Conservation (phyloP, 352 stramenopile genomes). For the Phytophthora lateralis region DNA sequence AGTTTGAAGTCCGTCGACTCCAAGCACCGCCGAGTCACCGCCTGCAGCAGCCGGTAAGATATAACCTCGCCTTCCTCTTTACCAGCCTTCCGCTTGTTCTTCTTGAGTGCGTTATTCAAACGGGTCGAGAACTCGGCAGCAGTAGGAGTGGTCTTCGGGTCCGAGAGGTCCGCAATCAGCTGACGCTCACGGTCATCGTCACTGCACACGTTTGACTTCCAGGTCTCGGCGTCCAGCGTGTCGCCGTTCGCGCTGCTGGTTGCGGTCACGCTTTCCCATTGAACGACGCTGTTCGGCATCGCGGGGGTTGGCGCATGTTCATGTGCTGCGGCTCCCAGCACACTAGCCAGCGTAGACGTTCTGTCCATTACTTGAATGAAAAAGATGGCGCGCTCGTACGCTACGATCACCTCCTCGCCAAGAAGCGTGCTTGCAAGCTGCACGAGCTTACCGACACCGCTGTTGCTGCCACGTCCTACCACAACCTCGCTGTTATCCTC, state of each 20-base stretch:
- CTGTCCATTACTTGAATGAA: conserved; percentile 75
- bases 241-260: conserved; percentile 36
- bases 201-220: conserved; percentile 56
- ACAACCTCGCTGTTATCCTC: conserved; percentile 21
- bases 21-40: conserved; percentile 66
- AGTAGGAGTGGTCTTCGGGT: conserved; percentile 45
- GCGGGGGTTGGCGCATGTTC: conserved; percentile 22
- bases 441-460: conserved; percentile 49
- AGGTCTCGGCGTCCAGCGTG: conserved; percentile 43
- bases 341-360: conserved; percentile 72
- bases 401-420: conserved; percentile 65
- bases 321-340: conserved; percentile 51
- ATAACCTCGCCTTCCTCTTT: conserved; percentile 24
- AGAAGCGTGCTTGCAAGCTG: conserved; percentile 55
- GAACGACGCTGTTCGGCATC: conserved; percentile 49
- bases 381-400: conserved; percentile 69
- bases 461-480: conserved; percentile 27
- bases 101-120: conserved; percentile 49
- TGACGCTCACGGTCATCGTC: conserved; percentile 57
- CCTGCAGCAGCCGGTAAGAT: conserved; percentile 67
- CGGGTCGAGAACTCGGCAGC: conserved; percentile 52
- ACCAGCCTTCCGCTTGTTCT: conserved; percentile 28
- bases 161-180: conserved; percentile 55
- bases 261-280: conserved; percentile 47
- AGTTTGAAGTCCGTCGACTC: conserved; percentile 54